phyloP scores from a whole-genome alignment of 2,329 filamentous ascomycete species.

The Phaeosphaeriaceae sp. region DNA sequence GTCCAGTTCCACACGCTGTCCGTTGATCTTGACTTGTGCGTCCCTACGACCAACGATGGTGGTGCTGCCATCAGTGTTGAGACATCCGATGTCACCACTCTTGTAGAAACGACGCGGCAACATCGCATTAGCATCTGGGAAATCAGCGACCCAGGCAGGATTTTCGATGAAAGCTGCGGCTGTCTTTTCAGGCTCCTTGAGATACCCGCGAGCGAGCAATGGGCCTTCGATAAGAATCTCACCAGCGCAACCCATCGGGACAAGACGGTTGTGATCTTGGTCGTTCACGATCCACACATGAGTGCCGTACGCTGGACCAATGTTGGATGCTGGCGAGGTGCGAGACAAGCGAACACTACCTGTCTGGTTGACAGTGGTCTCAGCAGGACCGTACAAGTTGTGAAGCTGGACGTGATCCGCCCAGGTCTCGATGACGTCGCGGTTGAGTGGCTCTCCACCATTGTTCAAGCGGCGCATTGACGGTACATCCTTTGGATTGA shows the following conservation, averaged over 20 bases:
- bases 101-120: conserved; percentile 6
- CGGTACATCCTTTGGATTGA: conserved; percentile 8
- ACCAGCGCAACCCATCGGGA: conserved; percentile 22
- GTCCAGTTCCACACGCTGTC: conserved; percentile 50
- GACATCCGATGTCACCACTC: conserved; percentile 3
- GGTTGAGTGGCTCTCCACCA: conserved; percentile 11
- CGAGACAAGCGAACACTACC: conserved; percentile 26
- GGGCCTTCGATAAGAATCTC: conserved; percentile 66
- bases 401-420: conserved; percentile 42
- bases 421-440: conserved; percentile 42
- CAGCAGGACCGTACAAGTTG: conserved; percentile 52
- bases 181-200: conserved; percentile 33
- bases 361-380: conserved; percentile 43
- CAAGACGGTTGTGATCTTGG: conserved; percentile 8
- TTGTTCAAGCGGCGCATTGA: conserved; percentile 2
- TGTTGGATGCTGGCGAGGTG: conserved; percentile 26
- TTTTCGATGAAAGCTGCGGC: conserved; percentile 38
- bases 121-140: conserved; percentile 9
- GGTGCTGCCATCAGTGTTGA: conserved; percentile 13
- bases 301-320: conserved; percentile 53
- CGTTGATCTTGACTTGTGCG: conserved; percentile 41
- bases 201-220: conserved; percentile 40
- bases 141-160: conserved; percentile 10
- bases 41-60: conserved; percentile 24
- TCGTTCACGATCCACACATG: conserved; percentile 50